Evolutionary conservation across 2,329 filamentous ascomycete species (phyloP).

Genomic region (Colletotrichum sp.): DNA sequence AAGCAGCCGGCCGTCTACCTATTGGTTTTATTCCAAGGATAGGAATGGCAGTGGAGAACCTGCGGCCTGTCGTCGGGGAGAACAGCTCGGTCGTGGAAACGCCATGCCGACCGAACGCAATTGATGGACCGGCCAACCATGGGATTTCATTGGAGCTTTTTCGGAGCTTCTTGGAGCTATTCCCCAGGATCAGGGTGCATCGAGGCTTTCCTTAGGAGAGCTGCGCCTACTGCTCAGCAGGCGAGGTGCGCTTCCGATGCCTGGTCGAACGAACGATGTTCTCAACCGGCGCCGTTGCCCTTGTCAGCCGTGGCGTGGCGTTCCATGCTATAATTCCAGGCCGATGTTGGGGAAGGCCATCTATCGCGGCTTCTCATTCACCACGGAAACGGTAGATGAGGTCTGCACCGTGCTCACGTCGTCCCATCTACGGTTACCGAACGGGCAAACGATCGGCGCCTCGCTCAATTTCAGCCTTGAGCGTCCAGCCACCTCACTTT

Average conservation of each 20-base stretch:
- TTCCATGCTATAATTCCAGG: not conserved
- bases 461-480: not conserved
- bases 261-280: not conserved
- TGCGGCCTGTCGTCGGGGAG: not conserved
- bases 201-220: not conserved
- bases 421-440: not conserved
- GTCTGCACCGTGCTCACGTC: not conserved
- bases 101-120: not conserved
- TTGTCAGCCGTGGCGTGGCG: not conserved
- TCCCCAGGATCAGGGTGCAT: not conserved
- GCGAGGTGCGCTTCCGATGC: not conserved
- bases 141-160: not conserved
- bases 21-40: not conserved
- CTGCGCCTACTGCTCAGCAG: not conserved
- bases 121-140: not conserved
- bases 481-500: not conserved
- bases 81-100: not conserved
- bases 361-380: not conserved
- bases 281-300: not conserved
- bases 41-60: not conserved
- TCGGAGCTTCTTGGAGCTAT: not conserved
- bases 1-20: not conserved
- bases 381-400: constrained; percentile 19
- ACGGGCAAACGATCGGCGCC: not conserved
- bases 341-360: not conserved